Conservation (phyloP, 192 early-diverging fungal genomes). For the Podochytrium sp. region DNA sequence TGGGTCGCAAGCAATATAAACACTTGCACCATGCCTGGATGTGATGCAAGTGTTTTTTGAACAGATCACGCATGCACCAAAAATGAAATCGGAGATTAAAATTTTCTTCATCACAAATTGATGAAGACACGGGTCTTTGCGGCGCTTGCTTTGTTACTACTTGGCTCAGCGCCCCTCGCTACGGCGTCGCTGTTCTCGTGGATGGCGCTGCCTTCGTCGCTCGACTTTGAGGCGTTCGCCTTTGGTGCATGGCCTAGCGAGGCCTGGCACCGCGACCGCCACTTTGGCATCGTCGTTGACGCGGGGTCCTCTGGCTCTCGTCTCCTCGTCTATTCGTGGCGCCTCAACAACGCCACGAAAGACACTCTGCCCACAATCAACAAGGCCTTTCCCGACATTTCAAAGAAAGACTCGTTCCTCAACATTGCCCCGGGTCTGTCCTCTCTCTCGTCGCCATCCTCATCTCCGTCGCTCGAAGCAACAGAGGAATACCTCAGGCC, state of each 20-base stretch:
- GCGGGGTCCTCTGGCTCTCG: constrained; percentile 97
- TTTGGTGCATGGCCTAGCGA: neutral
- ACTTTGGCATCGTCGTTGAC: constrained; percentile 92
- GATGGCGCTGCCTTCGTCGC: constrained; percentile 59
- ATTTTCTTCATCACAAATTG: no score
- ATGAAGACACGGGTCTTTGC: no score
- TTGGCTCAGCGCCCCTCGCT: no score
- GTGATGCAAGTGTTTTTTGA: no score
- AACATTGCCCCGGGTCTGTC: neutral
- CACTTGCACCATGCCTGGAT: no score
- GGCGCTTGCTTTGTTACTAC: no score
- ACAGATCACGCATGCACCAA: no score
- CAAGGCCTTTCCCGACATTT: constrained; percentile 6
- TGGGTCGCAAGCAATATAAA: no score
- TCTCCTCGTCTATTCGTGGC: constrained; percentile 77
- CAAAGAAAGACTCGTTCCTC: neutral
- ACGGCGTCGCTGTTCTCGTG: neutral
- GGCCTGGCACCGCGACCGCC: constrained; percentile 40
- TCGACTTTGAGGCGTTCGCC: constrained; percentile 65
- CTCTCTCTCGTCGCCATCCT: neutral
- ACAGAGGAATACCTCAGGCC: constrained; percentile 70
- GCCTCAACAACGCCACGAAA: neutral
- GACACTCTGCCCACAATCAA: neutral
- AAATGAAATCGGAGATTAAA: no score
- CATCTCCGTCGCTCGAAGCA: neutral